These are phyloP conservation scores for Monilinia fructigena DNA, from an alignment of 2,329 filamentous ascomycete genomes.

Conservation along the genomic window DNA sequence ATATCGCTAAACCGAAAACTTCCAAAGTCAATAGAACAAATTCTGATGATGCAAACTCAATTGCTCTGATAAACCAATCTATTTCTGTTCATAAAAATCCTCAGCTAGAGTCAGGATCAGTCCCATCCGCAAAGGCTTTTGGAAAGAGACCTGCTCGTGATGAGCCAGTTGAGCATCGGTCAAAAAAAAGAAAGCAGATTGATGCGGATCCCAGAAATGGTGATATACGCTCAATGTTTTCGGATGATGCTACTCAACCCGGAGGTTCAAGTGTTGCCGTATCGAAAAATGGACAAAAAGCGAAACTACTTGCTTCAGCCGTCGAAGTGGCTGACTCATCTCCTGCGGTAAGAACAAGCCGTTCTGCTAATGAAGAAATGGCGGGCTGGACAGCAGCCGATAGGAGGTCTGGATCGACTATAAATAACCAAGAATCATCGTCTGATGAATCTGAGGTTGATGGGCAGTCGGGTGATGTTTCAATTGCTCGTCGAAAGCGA, in stretches of 20 bases:
- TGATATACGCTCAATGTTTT: conserved; percentile 17
- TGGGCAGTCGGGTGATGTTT: neutral
- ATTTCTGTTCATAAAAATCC: neutral
- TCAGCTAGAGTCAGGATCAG: neutral
- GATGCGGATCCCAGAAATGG: conserved; percentile 19
- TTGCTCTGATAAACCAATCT: conserved; percentile 14
- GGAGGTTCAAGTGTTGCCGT: neutral
- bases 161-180: conserved; percentile 18
- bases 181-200: conserved; percentile 27
- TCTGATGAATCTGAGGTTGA: neutral
- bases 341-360: conserved; percentile 13
- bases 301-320: neutral
- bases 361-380: conserved; percentile 12
- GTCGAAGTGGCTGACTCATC: neutral
- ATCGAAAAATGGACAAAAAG: neutral
- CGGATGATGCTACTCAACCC: neutral
- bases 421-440: neutral
- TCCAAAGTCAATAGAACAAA: neutral
- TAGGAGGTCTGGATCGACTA: neutral
- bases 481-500: conserved; percentile 18
- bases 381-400: conserved; percentile 6
- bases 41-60: conserved; percentile 16
- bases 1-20: conserved; percentile 9
- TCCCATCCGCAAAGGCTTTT: conserved; percentile 31
- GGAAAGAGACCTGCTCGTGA: conserved; percentile 33